Base-by-base conservation (phyloP, 768 basidiomycete genomes). In the Leccinum ochraceum region DNA sequence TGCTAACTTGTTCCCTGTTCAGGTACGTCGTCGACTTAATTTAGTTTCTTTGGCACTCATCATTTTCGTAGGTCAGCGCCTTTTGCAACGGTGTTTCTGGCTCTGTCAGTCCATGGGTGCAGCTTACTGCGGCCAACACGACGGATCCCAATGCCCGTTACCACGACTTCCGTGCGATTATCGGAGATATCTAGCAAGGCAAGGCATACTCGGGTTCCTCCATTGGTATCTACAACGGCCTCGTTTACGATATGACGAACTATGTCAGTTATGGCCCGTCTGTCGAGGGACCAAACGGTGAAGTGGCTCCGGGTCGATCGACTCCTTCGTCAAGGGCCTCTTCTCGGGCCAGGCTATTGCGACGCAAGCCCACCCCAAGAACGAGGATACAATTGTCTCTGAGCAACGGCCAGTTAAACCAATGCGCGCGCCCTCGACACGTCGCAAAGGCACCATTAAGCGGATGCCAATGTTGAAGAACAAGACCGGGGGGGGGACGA, bases 111-210 rank as follows among this genome's bases (percentile, higher is more conserved):
- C 93, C 91, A 0, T 99, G 89, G 73, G 86, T 99, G 22, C 81
- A 82, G 2, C 80, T 96, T 63, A 84, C 86, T 67, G 83, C 90
- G 6, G 79, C 79, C 64, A 99, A 98, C 77, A 83, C 83, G 69
- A 85, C 88, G 22, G 88, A 92, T 63, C 69, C 77, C 14, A 90
- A 95, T 67, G 80, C 89, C 0, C 80, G 86, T 67, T 99, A 98
- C 72, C 97, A 98, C 73, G 96, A 99, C 72, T 99, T 99, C 85
- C 90, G 96, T 17, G 88, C 88, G 0, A 87, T 81, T 70, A 14
- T 84, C 84, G 68, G 86, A 89, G 61, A 84, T 97, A 70, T 81
- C 78, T 66, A 85, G n/a, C n/a, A n/a, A n/a, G n/a, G 82, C 64
- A 84, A 87, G 81, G 92, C 92, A 0, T 82, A 73, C 63, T 64